Evolutionary conservation across 1,139 yeast species (phyloP), one percentile per base, ranked within the genome.

Genomic region (Diutina pseudorugosa): DNA sequence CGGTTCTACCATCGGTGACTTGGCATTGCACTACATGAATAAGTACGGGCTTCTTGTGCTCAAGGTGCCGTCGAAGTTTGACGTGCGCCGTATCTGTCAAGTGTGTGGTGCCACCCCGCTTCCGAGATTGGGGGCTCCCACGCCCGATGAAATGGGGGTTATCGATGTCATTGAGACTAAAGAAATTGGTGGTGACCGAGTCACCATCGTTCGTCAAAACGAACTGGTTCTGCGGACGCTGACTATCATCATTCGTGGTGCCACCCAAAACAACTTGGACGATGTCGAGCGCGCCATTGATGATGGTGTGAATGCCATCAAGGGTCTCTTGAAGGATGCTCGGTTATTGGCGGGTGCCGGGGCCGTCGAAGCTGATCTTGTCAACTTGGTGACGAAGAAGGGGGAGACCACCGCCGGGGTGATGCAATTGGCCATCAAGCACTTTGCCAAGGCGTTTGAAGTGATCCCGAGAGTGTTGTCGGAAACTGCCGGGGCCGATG

Each of bases 51-150:
- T 93, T 52, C 73, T 93, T 57, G 93, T 91, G 25, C 78, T 93
- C 69, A 85, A 86, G 65, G 95, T 93, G 47, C 93, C 95, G 56
- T 85, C 95, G 55, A 93, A 93, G 67, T 93, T 93, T 64, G 98
- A 93, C 65, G 73, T 93, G 57, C 84, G 98, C 72, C 83, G 98
- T 67, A 74, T 93, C 56, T 86, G 96, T 64, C 85, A 96, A 65
- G 98, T 93, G 19, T 91, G 97, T 71, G 98, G 98, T 52, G 98
- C 98, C 47, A 86, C 97, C 20, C 97, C 98, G 54, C 75, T 91
- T 64, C 95, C 97, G 52, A 79, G 97, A 69, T 77, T 94, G 55
- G 97, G 96, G 58, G 96, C 96, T 0, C 98, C 98, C 61, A 81
- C 87, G 73, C 93, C 96, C 14, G 96, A 91, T 63, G 98, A 93